Evolutionary conservation across 1,284 basidiomycete genomes (phyloP), one percentile per base, ranked within the genome.

Genomic region (Phenoliferia sp.): DNA sequence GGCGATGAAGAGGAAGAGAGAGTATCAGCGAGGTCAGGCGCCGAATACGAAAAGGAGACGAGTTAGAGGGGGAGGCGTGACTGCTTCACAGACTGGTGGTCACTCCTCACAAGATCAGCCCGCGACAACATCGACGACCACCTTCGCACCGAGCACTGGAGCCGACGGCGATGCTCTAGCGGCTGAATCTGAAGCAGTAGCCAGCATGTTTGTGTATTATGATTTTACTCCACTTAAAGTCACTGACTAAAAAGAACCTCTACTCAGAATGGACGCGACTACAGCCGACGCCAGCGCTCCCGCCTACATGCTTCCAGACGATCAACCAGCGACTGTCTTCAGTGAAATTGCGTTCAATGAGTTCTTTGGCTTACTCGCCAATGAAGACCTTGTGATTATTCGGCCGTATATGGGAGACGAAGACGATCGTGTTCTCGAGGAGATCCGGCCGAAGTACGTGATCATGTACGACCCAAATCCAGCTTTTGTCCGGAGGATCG

Each of bases 401-500:
- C 86, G 94, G 1, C 85, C 91, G 0, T 99, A 95, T 76, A 88
- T 90, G 0, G 94, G 94, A 57, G 95, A 98, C 75, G 87, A 89
- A 6, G 95, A 99, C 76, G 95, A 99, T 78, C 85, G 88, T 52
- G 81, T 97, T 59, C 82, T 99, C 34, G 86, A 89, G 64, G 95
- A 99, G 78, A 83, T 98, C 2, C 84, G 89, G 66, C 96, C 96
- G 2, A 86, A 90, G 65, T 97, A 94, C 77, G 88, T 97, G 62
- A 86, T 98, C 57, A 90, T 98, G 89, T 94, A 90, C 76, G 96
- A 99, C 76, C 94, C 95, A 0, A 92, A 89, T 76, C 88, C 93
- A 73, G 89, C 94, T 61, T 99, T 98, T 74, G 86, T 98, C 48
- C 84, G 96, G 32, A 85, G 95, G 0, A 84, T 99, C 48, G 95